Evolutionary conservation across 139 green algal species (phyloP), one percentile per base, ranked within the genome.

Genomic region (Dunaliella sp.): DNA sequence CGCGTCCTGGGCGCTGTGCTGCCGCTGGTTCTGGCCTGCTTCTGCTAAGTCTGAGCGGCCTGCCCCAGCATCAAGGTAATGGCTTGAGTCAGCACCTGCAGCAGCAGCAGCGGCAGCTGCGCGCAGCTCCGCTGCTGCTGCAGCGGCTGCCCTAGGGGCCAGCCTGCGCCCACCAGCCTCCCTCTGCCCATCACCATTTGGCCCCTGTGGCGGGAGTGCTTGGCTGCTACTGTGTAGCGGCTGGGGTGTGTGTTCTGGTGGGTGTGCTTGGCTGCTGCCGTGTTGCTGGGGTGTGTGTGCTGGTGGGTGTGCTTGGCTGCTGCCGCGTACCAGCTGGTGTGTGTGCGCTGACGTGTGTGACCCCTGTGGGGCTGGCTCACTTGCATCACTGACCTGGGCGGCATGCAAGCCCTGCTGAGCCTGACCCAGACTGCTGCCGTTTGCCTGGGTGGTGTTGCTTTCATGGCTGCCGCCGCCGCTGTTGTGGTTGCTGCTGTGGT

Each of bases 101-200:
- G n/a, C 65, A 36, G 74, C 83, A 37, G 38, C 83, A 28, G 37
- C 83, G 1, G 30, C 83, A 77, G 74, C 83, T 31, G 38, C 83
- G n/a, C 37, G 26, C 83, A 31, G 32, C 83, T 36, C 59, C 36
- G 48, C 82, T 3, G 72, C 82, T 36, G 36, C 35, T 31, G 76
- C 73, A 30, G 36, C 37, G 25, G 76, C 83, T 1, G 58, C 48
- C 48, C 48, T 65, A 16, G 48, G 48, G 48, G 7, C 48, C 16
- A 65, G 48, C 48, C 48, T 7, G 7, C 16, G 48, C 48, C 48
- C 48, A 65, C 48, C 48, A 7, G 16, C 48, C 16, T 7, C 48
- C 83, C 35, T 36, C 74, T 74, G 38, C n/a, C 48, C 30, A 28
- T 57, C 38, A n/a, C 31, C 22, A 36, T 81, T 36, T 34, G 38